Base-by-base conservation (phyloP, 2,329 filamentous ascomycete species). In the Cladosporium oxysporum region DNA sequence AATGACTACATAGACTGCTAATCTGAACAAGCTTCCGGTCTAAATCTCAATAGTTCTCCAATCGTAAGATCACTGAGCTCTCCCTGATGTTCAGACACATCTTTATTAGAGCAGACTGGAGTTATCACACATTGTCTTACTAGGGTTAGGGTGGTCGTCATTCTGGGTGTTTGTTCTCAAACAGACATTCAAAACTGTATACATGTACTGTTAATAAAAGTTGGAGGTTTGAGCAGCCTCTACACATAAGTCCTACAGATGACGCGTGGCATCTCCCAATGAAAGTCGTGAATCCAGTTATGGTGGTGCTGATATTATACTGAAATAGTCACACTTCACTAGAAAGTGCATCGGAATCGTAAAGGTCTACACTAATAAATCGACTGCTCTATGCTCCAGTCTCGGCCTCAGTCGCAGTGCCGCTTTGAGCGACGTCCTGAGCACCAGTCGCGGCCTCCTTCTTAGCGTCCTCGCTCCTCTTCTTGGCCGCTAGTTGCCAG, bases 401-500 rank as follows among this genome's bases (percentile, higher is more conserved):
- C 47, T 65, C 63, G 18, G 55, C 41, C 5, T 65, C 63, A 21
- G 62, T 65, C 21, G 67, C 71, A 47, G 71, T 72, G 1, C 72
- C 72, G 23, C 71, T 73, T 63, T 72, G 71, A 16, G 66, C 60
- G 28, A 67, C 62, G 35, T 69, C 68, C 21, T 64, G 66, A 12
- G 67, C 67, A 5, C 67, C 64, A 3, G 64, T 62, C 31, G 68
- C 67, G 26, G 70, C 70, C 35, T 81, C 79, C 70, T 81, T 80
- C 72, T 80, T 81, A 5, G 78, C 76, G 63, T 83, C 80, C 28
- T 76, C 80, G 64, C 76, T 80, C 76, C 81, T 80, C 69, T 80
- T 80, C 37, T 81, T 81, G 0, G 83, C 83, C 5, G 79, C 78
- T 76, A 85, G 77, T 72, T 85, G 83, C 83, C 83, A 85, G 6